Percentiles rank a stretch among this genome's conserved stretches.
Conservation (phyloP, 192 early-diverging fungal species). For the Haplosporangium gracile region DNA sequence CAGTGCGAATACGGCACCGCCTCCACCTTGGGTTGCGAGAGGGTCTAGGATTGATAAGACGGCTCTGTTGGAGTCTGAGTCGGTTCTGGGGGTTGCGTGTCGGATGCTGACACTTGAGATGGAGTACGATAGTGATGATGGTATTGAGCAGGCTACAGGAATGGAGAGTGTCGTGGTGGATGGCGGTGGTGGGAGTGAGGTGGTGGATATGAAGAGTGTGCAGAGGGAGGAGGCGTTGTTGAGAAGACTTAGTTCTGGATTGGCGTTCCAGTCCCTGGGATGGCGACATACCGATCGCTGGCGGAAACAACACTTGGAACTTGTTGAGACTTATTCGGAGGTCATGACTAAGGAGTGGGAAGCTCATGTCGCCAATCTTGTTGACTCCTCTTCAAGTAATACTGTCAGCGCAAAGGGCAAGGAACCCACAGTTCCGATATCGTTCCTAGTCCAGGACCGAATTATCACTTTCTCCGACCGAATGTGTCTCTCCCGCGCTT, state of each 20-base stretch:
- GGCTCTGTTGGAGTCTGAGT: constrained; percentile 18
- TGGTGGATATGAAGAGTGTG: background rate
- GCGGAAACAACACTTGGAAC: constrained; percentile 23
- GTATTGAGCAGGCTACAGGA: background rate
- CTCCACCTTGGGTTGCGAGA: background rate
- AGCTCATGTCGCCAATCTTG: constrained; percentile 8
- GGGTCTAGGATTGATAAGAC: constrained; percentile 14
- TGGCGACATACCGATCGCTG: constrained; percentile 34
- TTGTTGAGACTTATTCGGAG: constrained; percentile 4
- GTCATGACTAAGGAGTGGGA: constrained; percentile 34
- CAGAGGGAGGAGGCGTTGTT: constrained; percentile 27
- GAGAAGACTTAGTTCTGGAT: constrained; percentile 39
- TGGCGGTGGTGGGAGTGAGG: background rate
- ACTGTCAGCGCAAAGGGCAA: background rate
- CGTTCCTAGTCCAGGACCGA: constrained; percentile 28
- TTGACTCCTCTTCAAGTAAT: background rate
- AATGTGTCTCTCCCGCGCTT: constrained; percentile 10
- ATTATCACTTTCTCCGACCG: constrained; percentile 29
- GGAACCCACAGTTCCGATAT: background rate
- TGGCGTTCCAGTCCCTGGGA: constrained; percentile 38
- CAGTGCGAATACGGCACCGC: background rate
- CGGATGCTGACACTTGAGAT: constrained; percentile 51
- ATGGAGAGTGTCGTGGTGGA: background rate
- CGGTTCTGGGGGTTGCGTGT: constrained; percentile 23
- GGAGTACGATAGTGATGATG: constrained; percentile 20